Conservation (phyloP, 2,329 filamentous ascomycete genomes). For the Neonectria punicea region DNA sequence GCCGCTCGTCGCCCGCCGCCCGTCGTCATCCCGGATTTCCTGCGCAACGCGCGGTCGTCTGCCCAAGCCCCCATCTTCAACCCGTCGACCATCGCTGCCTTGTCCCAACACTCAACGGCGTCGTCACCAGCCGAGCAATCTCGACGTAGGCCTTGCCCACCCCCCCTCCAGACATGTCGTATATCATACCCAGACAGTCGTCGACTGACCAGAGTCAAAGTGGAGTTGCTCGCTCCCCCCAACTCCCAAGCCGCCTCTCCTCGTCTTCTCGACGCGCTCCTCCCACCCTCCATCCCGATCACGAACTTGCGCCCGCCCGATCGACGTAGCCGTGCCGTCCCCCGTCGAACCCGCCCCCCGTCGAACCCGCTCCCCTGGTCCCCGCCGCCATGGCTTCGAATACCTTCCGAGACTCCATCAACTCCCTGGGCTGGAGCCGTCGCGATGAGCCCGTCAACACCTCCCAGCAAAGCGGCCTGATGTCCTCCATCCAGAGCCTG, state of each 20-base stretch:
- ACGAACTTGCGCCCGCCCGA: constrained; percentile 34
- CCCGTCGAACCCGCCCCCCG: constrained; percentile 32
- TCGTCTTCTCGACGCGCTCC: constrained; percentile 21
- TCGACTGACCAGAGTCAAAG: constrained; percentile 37
- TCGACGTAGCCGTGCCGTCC: constrained; percentile 42
- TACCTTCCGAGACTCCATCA: constrained; percentile 94
- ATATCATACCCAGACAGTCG: constrained; percentile 34
- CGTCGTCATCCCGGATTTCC: constrained; percentile 33
- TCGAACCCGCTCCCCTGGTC: constrained; percentile 33
- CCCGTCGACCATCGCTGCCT: constrained; percentile 26
- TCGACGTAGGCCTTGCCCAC: constrained; percentile 18
- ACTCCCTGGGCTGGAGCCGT: constrained; percentile 93
- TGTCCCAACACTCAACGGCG: constrained; percentile 27
- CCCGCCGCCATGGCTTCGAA: constrained; percentile 77
- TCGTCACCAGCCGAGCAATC: constrained; percentile 30
- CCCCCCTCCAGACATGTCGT: constrained; percentile 23
- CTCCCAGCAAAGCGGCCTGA: constrained; percentile 73
- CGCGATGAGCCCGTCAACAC: constrained; percentile 83
- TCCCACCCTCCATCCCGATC: constrained; percentile 38
- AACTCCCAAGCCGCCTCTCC: neutral
- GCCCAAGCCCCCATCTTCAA: constrained; percentile 36
- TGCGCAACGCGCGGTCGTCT: constrained; percentile 48
- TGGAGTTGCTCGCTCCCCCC: constrained; percentile 19
- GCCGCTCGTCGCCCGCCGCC: constrained; percentile 12
- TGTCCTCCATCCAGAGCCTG: constrained; percentile 83